A percentile compares a stretch with the other conserved stretches of the same genome.
Evolutionary conservation across 768 basidiomycete genomes (phyloP).

Genomic region (Leccinum disarticulatum): DNA sequence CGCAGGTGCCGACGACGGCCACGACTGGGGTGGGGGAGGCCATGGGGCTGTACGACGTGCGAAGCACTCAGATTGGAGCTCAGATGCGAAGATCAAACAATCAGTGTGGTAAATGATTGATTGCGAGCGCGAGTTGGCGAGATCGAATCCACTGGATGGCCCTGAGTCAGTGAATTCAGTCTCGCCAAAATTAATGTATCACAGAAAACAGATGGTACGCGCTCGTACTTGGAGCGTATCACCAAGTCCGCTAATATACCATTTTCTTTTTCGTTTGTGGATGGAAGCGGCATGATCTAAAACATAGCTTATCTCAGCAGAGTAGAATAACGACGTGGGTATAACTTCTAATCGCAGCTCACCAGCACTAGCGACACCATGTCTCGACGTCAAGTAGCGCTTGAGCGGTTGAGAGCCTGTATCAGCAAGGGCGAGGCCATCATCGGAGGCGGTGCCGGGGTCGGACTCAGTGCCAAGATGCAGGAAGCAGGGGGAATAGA

Average conservation of each 20-base stretch:
- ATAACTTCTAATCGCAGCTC: too few relatives aligned
- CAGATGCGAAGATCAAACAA: too few relatives aligned
- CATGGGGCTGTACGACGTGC: too few relatives aligned
- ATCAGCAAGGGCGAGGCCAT: slow-evolving; percentile 23
- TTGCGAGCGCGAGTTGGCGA: neutral
- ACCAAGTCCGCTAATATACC: too few relatives aligned
- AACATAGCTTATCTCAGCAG: slow-evolving; percentile 21
- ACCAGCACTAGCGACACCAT: slow-evolving; percentile 2
- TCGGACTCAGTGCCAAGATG: slow-evolving; percentile 28
- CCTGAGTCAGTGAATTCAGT: too few relatives aligned
- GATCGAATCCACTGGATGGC: too few relatives aligned
- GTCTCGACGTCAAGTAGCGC: slow-evolving; percentile 20
- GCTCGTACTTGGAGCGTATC: too few relatives aligned
- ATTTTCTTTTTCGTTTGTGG: too few relatives aligned
- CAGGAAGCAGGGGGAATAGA: slow-evolving; percentile 33
- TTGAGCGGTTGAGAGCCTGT: slow-evolving; percentile 13
- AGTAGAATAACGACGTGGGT: neutral
- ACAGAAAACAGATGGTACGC: too few relatives aligned
- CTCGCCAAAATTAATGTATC: too few relatives aligned
- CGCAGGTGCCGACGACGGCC: slow-evolving; percentile 30
- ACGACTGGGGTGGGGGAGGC: slow-evolving; percentile 14
- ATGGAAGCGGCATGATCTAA: too few relatives aligned
- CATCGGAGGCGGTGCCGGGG: slow-evolving; percentile 27
- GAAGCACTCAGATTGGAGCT: too few relatives aligned
- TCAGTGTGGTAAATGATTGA: neutral